Percentiles rank a stretch among this genome's conserved stretches.
phyloP scores from a whole-genome alignment of 2,329 filamentous ascomycete species.

The Chaetothyriales sp. region DNA sequence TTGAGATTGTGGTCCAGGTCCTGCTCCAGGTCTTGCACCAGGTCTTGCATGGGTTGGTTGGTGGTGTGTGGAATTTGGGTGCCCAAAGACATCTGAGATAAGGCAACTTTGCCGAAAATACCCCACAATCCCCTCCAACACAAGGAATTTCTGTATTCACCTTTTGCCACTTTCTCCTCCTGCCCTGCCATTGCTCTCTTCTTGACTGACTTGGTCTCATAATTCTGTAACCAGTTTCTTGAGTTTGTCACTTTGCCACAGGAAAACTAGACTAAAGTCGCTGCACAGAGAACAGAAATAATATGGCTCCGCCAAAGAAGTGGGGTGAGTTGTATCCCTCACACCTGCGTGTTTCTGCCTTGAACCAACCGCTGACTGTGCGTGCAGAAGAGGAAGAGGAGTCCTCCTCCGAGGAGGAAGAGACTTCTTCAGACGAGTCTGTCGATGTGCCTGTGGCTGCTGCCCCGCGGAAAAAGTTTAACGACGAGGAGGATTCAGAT shows the following conservation, averaged over 20 bases:
- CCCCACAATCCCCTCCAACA: neutral
- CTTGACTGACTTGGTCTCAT: neutral
- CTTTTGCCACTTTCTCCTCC: neutral
- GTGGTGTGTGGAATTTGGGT: neutral
- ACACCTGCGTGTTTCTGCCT: conserved; percentile 1
- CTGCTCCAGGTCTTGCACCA: no score
- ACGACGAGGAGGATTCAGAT: conserved; percentile 74
- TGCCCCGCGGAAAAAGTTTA: conserved; percentile 54
- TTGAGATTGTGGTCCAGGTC: neutral
- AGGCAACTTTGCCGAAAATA: neutral
- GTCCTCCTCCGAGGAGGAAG: conserved; percentile 28
- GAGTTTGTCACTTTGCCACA: neutral
- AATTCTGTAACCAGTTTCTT: neutral
- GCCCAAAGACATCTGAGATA: neutral
- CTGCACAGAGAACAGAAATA: neutral
- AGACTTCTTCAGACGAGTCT: conserved; percentile 21
- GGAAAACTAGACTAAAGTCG: neutral
- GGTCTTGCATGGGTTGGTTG: neutral
- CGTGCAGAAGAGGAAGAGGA: conserved; percentile 36
- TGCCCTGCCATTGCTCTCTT: neutral
- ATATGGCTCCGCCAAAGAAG: conserved; percentile 27
- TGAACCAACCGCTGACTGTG: neutral
- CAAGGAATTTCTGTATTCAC: neutral
- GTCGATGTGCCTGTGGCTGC: conserved; percentile 27
- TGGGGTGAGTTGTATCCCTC: conserved; percentile 29